Evolutionary conservation across 2,329 filamentous ascomycete species (phyloP), one percentile per base, ranked within the genome.

Genomic region (Xylaria sp.): DNA sequence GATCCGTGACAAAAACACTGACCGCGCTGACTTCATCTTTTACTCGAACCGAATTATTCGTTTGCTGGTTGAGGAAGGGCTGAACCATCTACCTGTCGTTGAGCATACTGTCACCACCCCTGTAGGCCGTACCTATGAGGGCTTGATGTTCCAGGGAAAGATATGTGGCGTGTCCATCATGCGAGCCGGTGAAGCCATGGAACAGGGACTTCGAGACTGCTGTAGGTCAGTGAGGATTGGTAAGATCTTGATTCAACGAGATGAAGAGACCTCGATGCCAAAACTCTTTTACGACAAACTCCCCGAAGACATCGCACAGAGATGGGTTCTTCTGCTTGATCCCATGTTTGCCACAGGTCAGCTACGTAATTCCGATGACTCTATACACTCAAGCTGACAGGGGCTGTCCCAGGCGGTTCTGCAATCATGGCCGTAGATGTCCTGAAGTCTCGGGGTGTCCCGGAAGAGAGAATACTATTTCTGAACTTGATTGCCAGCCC

Each of bases 101-200:
- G 88, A 91, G 69, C 91, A 95, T 67, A 86, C 87, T 24, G 89
- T 99, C 68, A 95, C 88, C 39, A 97, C 94, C 6, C 94, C 94
- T 0, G 90, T 97, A 40, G 93, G 92, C 39, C 87, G 88, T 59
- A 85, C 85, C 48, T 99, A 99, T 74, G 85, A 89, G 29, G 94
- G 94, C 22, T 90, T 99, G 60, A 89, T 90, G 75, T 99, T 99
- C 68, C 89, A 97, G 72, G 94, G 94, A 62, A 97, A 97, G 77
- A 99, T 99, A 65, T 99, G 94, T 69, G 94, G 94, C 50, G 94
- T 99, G 16, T 96, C 91, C 6, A 99, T 99, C 66, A 97, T 99
- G 94, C 86, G 94, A 60, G 94, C 94, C 11, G 94, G 94, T 47
- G 94, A 99, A 76, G 91, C 93, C 54, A 99, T 99, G 94, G 94